Conservation (phyloP, 257 asterid species). For the Scutellaria baicalensis region DNA sequence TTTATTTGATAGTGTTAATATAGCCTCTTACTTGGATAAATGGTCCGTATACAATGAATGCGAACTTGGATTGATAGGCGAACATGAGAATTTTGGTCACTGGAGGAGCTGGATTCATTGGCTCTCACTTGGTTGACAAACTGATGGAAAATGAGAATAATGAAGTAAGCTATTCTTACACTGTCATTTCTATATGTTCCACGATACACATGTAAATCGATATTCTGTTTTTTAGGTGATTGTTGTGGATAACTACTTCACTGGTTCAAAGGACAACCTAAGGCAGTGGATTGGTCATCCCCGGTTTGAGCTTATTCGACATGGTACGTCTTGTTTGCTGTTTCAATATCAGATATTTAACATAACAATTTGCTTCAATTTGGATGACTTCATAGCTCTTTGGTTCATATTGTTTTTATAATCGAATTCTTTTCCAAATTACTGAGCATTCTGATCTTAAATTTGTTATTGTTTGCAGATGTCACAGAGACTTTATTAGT, state of each 20-base stretch:
- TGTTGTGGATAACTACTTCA: slow-evolving; percentile 90
- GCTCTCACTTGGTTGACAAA: slow-evolving; percentile 95
- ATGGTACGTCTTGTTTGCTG: slow-evolving; percentile 40
- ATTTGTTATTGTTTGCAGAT: slow-evolving; percentile 39
- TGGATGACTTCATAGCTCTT: too few species aligned
- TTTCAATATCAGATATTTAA: not conserved
- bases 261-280: slow-evolving; percentile 96
- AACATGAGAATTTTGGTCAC: slow-evolving; percentile 95
- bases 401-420: too few species aligned
- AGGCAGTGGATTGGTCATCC: slow-evolving; percentile 96
- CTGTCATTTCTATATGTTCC: not conserved
- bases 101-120: slow-evolving; percentile 99
- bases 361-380: too few species aligned
- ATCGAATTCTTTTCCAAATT: too few species aligned
- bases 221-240: slow-evolving; percentile 43
- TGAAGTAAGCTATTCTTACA: slow-evolving; percentile 45
- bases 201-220: not conserved
- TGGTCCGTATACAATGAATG: not conserved
- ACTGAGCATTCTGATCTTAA: not conserved
- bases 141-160: slow-evolving; percentile 94
- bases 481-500: slow-evolving; percentile 77
- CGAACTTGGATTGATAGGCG: slow-evolving; percentile 43
- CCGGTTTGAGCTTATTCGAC: slow-evolving; percentile 96
- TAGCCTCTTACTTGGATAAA: not conserved
- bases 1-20: not conserved